Base-by-base conservation (phyloP, 208 protist species). In the Acanthamoeba castellanii region DNA sequence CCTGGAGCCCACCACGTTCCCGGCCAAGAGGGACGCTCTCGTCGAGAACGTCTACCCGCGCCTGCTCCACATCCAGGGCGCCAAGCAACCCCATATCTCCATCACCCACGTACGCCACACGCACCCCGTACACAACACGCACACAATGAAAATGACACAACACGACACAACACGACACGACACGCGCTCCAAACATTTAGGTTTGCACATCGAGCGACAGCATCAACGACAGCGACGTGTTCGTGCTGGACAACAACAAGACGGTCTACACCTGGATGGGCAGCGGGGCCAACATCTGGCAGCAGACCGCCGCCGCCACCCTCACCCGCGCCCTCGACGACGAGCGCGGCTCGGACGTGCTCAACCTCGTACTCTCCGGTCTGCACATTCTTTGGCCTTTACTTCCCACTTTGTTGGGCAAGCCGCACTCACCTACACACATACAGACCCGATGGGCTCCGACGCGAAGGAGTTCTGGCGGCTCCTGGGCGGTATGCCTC, bases 291-390 rank as follows among this genome's bases (percentile, higher is more conserved):
- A 85, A 85, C 78, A 52, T 85, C 20, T 85, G 34, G 45, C 78
- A 59, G 18, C 14, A 85, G 32, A 42, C 14, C 20, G 18, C 32
- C 47, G 78, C 45, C 2, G 47, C 34, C 16, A 14, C 78, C 14
- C 78, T 85, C 16, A 57, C 78, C 20, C 78, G 78, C 9, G 78
- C 78, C 32, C 14, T 85, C 14, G 78, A 85, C 78, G 78, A 85
- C 47, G 78, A 85, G n/a, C 78, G 78, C 78, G 47, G 78, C 45
- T 47, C 45, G 8, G 18, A 42, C 14, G 78, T 85, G 22, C 18
- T 37, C 45, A 85, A 59, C 30, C 30, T 59, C 27, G 78, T 85
- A 1, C 14, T 85, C 47, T 85, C 78, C 37, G 22, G 78, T 85
- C 11, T 30, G 76, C 18, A 57, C 8, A 25, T 6, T 55, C 9